Base-by-base conservation (phyloP, 2,329 filamentous ascomycete species). In the Diplodia corticola region DNA sequence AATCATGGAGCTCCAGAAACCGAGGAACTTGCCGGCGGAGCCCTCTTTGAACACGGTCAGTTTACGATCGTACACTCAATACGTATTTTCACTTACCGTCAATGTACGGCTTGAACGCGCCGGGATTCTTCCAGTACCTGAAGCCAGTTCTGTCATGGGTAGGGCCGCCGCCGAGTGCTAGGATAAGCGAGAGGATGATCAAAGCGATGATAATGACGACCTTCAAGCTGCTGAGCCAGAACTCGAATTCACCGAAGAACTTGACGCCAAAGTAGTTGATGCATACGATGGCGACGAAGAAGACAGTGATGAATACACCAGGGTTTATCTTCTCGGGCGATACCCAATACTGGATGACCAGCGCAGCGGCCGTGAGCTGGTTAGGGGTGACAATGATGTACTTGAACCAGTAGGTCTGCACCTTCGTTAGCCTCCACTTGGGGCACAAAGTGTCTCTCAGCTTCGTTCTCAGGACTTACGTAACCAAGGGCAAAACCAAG, bases 341-440 rank as follows among this genome's bases (percentile, higher is more conserved):
- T 12, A 91, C 80, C 92, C 92, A 96, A 72, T 88, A 93, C 70
- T 90, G 87, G 67, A 96, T 90, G 66, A 94, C 90, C 44, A 96
- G 79, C 5, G 91, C 86, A n/a, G 85, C 87, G 30, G 92, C 92
- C 0, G 91, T 95, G 46, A 96, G 81, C 75, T 96, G 91, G 73
- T 95, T 95, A 1, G 92, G 91, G 1, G 91, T 93, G 59, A 91
- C 85, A 72, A 96, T 93, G 75, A 95, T 91, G 76, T 95, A 95
- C 75, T 86, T 93, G 79, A 88, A 85, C 85, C 87, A 91, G 70
- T 81, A 82, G 3, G 75, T 76, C 76, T 76, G 72, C n/a, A 28
- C 26, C 10, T 72, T 61, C 72, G 28, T 53, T 44, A 24, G 73
- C 71, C 70, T 75, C 59, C 74, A 74, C 61, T 20, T 22, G 10